These are phyloP conservation scores for Dunaliella sp. DNA, from an alignment of 139 green algal genomes.

Conservation along the genomic window DNA sequence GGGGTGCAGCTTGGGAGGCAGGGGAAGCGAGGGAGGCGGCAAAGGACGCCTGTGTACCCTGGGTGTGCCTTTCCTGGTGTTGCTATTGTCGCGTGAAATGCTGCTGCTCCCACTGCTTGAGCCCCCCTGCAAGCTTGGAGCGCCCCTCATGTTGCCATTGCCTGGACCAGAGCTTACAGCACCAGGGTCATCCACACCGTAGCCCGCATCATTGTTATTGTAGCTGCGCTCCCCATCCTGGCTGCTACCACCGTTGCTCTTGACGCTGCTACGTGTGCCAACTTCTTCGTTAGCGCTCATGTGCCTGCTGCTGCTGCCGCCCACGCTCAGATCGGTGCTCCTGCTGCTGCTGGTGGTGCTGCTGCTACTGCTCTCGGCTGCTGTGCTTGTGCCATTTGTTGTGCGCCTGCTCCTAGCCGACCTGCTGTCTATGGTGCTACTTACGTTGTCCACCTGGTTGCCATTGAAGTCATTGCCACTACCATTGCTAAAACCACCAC, in stretches of 20 bases:
- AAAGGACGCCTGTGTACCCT: no score
- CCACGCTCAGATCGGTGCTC: background rate
- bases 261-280: background rate
- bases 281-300: background rate
- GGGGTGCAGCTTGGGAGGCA: no score
- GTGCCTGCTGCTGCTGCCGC: conserved; percentile 1
- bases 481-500: background rate
- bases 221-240: background rate
- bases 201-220: no score
- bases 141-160: background rate
- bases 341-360: conserved; percentile 1
- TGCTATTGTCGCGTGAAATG: no score
- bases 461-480: background rate
- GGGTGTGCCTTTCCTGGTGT: no score
- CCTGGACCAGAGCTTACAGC: background rate
- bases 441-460: background rate
- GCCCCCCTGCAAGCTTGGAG: conserved; percentile 2
- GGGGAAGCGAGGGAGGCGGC: no score
- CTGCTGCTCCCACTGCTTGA: background rate
- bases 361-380: background rate
- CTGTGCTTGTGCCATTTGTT: background rate
- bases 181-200: no score
- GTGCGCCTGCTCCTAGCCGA: background rate
- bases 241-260: background rate
- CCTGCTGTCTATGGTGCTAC: background rate